Evolutionary conservation across 2,329 filamentous ascomycete species (phyloP), one percentile per base, ranked within the genome.

Genomic region (Lasiodiplodia sp.): DNA sequence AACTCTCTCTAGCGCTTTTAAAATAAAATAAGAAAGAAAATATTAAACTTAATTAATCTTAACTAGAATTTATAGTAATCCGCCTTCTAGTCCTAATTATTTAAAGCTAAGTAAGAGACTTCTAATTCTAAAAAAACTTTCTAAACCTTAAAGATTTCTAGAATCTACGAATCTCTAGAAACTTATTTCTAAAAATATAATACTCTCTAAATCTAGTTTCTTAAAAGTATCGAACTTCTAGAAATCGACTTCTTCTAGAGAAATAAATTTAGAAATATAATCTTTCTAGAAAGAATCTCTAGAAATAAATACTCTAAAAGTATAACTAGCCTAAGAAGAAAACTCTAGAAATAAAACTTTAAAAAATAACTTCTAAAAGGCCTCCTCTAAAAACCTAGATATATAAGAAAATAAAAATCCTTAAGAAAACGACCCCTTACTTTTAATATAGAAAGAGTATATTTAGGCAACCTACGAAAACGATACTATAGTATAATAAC

Each of bases 141-240:
- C 38, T 44, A 44, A 3, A 16, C 47, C 47, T 51, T 5, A 5
- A n/a, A 51, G 47, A 56, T 56, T n/a, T 21, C 21, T 34, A 34
- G 52, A 6, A 56, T 28, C 6, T 34, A 31, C 4, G 6, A 23
- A 34, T 23, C 31, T 18, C 52, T 34, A 56, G 52, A 23, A 56
- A 21, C 68, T 73, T 18, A 49, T 69, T 44, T 16, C 38, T 44
- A 44, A 5, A 18, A 44, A 7, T 44, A 44, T 44, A 44, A 16
- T 71, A 70, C 5, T 67, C 72, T 4, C 4, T 4, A 4, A 4
- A 28, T 4, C 1, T 4, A 28, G 25, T 28, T 28, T 28, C 3
- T 28, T 28, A 28, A 3, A 28, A 1, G 3, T 4, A 4, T 4
- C 4, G 4, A 4, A 4, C 25, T 3, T 4, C 25, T 28, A 28